These are phyloP conservation scores for Entophlyctis helioformis DNA, from an alignment of 192 early-diverging fungal genomes.

Conservation along the genomic window DNA sequence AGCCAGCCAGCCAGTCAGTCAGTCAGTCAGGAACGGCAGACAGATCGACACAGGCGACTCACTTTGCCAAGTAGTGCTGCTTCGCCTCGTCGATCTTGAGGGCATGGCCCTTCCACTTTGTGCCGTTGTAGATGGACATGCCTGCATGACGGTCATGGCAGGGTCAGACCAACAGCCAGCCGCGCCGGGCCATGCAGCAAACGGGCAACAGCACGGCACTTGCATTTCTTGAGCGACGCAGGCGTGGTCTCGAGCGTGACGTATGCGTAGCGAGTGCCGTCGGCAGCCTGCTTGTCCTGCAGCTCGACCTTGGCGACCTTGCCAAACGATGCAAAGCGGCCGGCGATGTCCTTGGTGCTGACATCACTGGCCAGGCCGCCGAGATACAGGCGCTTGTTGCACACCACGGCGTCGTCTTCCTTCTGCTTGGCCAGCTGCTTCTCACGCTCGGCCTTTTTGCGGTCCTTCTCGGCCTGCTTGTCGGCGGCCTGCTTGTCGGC, in stretches of 20 bases:
- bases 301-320: slow-evolving; percentile 34
- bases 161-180: neutral
- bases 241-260: slow-evolving; percentile 55
- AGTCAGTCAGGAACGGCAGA: too few species aligned
- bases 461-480: too few species aligned
- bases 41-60: too few species aligned
- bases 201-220: neutral
- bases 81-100: slow-evolving; percentile 74
- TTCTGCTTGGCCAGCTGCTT: too few species aligned
- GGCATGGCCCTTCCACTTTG: slow-evolving; percentile 75
- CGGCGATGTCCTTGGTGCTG: slow-evolving; percentile 38
- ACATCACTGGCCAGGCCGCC: slow-evolving; percentile 58
- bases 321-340: slow-evolving; percentile 68
- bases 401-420: too few species aligned
- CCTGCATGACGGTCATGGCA: slow-evolving; percentile 15
- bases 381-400: slow-evolving; percentile 58
- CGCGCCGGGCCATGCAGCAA: neutral
- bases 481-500: too few species aligned
- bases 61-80: slow-evolving; percentile 44
- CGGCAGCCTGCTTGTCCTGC: slow-evolving; percentile 17
- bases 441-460: too few species aligned
- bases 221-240: slow-evolving; percentile 56
- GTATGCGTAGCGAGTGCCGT: slow-evolving; percentile 63
- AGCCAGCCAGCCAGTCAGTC: too few species aligned
- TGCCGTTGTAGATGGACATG: slow-evolving; percentile 55